Evolutionary conservation across 2,329 filamentous ascomycete species (phyloP).

Genomic region (Fusarium piperis): DNA sequence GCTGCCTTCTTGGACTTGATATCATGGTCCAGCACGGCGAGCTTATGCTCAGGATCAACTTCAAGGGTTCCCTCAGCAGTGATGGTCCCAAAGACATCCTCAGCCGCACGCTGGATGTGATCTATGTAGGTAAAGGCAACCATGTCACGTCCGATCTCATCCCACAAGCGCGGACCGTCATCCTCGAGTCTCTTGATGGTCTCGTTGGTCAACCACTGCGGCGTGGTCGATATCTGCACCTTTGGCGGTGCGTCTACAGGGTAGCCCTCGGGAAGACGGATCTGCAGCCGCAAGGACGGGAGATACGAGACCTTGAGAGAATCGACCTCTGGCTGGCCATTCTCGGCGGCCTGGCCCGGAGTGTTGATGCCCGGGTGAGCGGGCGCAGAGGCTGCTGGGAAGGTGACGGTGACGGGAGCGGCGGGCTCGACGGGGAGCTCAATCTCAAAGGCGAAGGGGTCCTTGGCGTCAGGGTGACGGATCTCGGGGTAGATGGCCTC

Average conservation of each 20-base stretch:
- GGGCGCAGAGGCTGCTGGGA: conserved; percentile 56
- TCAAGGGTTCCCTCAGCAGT: conserved; percentile 58
- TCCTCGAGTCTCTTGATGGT: conserved; percentile 61
- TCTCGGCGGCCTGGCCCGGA: conserved; percentile 17
- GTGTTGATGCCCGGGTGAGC: conserved; percentile 21
- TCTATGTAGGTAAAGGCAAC: conserved; percentile 73
- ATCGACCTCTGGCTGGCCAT: conserved; percentile 46
- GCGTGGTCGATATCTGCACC: conserved; percentile 62
- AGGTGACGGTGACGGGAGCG: conserved; percentile 65
- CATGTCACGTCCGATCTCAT: conserved; percentile 67
- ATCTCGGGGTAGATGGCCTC: conserved; percentile 75
- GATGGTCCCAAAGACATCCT: conserved; percentile 68
- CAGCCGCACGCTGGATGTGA: conserved; percentile 66
- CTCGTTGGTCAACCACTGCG: conserved; percentile 64
- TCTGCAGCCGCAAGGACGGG: conserved; percentile 63
- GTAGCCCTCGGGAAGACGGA: conserved; percentile 67
- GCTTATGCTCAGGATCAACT: conserved; percentile 68
- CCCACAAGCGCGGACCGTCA: conserved; percentile 66
- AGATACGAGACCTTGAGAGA: conserved; percentile 65
- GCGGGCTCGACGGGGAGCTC: conserved; percentile 67
- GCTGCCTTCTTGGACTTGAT: conserved; percentile 75
- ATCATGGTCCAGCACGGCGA: conserved; percentile 81
- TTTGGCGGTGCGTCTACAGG: conserved; percentile 62
- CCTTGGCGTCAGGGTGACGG: conserved; percentile 52
- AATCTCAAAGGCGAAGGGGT: conserved; percentile 62